phyloP scores from a whole-genome alignment of 257 asterid species.

The Solanum sejunctum region DNA sequence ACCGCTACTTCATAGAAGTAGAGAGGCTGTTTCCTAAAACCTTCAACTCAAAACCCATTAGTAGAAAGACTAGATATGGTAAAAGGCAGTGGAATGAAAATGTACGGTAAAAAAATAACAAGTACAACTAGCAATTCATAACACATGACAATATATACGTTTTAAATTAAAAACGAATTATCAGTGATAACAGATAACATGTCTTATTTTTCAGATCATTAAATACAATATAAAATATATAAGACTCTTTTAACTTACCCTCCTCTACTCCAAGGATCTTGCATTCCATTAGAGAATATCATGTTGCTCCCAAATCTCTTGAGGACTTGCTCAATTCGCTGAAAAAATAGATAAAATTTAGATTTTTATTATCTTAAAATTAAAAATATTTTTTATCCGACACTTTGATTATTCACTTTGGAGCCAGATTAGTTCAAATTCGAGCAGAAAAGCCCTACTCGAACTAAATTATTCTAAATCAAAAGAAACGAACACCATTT shows the following conservation, averaged over 20 bases:
- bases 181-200: background rate
- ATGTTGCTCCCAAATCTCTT: conserved; percentile 67
- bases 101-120: too few relatives aligned
- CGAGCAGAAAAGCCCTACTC: background rate
- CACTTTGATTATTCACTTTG: background rate
- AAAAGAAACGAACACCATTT: background rate
- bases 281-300: conserved; percentile 69
- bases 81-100: too few relatives aligned
- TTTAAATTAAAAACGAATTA: background rate
- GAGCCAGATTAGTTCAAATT: background rate
- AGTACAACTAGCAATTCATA: too few relatives aligned
- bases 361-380: background rate
- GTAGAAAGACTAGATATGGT: too few relatives aligned
- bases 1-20: too few relatives aligned
- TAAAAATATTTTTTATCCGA: background rate
- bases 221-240: background rate
- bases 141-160: too few relatives aligned
- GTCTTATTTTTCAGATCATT: background rate
- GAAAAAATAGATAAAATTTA: background rate
- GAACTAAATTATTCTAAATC: background rate
- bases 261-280: conserved; percentile 89
- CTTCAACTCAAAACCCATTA: too few relatives aligned
- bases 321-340: conserved; percentile 49
- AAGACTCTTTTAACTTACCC: conserved; percentile 22
- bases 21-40: too few relatives aligned